These are phyloP conservation scores for Boletus reticulatus DNA, from an alignment of 768 basidiomycete genomes.

Conservation along the genomic window DNA sequence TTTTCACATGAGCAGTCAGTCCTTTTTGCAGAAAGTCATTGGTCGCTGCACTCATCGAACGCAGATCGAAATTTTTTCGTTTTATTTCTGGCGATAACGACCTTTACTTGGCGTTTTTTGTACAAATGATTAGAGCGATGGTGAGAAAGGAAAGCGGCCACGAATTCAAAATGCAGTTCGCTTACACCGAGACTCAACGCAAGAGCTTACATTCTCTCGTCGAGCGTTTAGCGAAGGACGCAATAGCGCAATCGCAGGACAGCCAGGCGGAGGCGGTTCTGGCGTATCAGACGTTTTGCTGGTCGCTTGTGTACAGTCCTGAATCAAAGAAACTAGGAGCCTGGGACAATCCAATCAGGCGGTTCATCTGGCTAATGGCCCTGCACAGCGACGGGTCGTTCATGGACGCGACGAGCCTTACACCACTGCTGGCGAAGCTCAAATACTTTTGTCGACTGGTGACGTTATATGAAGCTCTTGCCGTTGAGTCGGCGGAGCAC, in stretches of 20 bases:
- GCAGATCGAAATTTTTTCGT: too few species aligned
- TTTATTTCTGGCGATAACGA: not conserved
- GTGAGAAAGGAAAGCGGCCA: not conserved
- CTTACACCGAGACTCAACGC: too few species aligned
- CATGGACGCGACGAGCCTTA: not conserved
- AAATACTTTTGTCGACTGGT: not conserved
- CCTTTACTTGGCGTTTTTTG: not conserved
- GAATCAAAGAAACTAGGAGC: not conserved
- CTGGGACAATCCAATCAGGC: not conserved
- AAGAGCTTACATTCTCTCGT: not conserved
- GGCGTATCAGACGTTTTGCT: not conserved
- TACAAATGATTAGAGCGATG: constrained; percentile 1
- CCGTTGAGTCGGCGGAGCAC: too few species aligned
- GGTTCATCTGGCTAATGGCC: constrained; percentile 2
- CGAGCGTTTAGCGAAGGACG: too few species aligned
- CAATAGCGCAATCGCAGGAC: too few species aligned
- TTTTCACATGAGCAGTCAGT: too few species aligned
- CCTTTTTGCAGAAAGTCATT: too few species aligned
- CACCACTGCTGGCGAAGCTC: not conserved
- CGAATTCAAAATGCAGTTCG: not conserved
- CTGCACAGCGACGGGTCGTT: not conserved
- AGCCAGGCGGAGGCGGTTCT: not conserved
- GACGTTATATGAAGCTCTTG: too few species aligned
- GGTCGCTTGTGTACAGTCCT: not conserved
- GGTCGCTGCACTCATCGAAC: too few species aligned